A percentile compares a stretch with the other conserved stretches of the same genome.
Evolutionary conservation across 1,284 basidiomycete genomes (phyloP).

Genomic region (Irpex sp.): DNA sequence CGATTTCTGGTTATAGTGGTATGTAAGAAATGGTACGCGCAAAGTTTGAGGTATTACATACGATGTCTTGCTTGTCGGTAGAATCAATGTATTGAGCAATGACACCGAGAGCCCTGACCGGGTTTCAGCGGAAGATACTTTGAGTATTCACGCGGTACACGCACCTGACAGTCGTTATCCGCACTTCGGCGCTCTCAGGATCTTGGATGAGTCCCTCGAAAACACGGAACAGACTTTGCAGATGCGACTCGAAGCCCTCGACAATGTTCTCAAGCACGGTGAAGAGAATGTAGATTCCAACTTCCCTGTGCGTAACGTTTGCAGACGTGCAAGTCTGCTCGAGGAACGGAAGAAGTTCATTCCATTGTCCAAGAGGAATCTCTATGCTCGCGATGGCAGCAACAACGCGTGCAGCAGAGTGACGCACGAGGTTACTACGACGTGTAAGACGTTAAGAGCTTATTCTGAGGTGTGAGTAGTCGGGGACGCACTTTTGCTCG

Average conservation of each 20-base stretch:
- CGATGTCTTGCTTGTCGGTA: conserved; percentile 87
- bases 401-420: conserved; percentile 88
- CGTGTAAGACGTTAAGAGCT: conserved; percentile 6
- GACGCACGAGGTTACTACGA: conserved; percentile 79
- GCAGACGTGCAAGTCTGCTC: conserved; percentile 75
- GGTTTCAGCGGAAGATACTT: conserved; percentile 1
- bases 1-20: conserved; percentile 57
- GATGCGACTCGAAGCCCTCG: conserved; percentile 80
- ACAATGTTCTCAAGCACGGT: conserved; percentile 92
- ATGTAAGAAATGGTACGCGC: conserved; percentile 5
- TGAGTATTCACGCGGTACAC: conserved; percentile 13
- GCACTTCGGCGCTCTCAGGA: conserved; percentile 87
- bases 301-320: conserved; percentile 80
- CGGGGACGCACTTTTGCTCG: conserved; percentile 70
- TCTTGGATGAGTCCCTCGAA: conserved; percentile 82
- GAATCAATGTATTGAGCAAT: conserved; percentile 92
- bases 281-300: conserved; percentile 89
- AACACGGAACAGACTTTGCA: conserved; percentile 79
- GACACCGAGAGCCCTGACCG: conserved; percentile 78
- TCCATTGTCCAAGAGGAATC: conserved; percentile 82
- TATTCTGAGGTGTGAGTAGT: conserved; percentile 3
- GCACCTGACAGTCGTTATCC: conserved; percentile 85
- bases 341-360: conserved; percentile 86
- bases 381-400: conserved; percentile 93
- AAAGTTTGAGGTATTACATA: conserved; percentile 34